These are phyloP conservation scores for Tolypocladium cylindrosporum DNA, from an alignment of 2,329 filamentous ascomycete species.

Conservation along the genomic window DNA sequence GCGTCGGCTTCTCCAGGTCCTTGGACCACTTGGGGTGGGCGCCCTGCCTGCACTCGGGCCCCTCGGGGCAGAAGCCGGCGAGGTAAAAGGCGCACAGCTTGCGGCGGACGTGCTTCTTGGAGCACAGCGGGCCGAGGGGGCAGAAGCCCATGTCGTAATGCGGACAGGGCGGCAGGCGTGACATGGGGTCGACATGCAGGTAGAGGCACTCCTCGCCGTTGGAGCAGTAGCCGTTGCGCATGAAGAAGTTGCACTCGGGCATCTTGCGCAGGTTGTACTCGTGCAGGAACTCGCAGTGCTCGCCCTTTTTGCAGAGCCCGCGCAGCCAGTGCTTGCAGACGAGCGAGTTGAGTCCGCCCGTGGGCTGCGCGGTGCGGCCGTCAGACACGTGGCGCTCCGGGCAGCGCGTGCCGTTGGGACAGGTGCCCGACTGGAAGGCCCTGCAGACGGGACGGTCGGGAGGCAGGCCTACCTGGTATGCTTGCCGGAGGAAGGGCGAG, in stretches of 20 bases:
- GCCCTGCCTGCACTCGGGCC: constrained; percentile 60
- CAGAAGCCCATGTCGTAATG: constrained; percentile 96
- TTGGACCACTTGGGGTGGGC: constrained; percentile 76
- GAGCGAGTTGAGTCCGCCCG: constrained; percentile 60
- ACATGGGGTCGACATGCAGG: constrained; percentile 77
- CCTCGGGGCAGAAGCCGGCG: constrained; percentile 90
- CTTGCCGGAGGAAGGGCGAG: constrained; percentile 71
- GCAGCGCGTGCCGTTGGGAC: constrained; percentile 74
- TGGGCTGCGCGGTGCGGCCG: constrained; percentile 21
- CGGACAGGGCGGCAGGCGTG: constrained; percentile 69
- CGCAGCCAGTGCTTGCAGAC: constrained; percentile 99
- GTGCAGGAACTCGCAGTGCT: constrained; percentile 94
- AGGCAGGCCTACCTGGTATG: constrained; percentile 76
- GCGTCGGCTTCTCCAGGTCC: constrained; percentile 65
- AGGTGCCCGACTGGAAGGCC: constrained; percentile 76
- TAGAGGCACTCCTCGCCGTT: constrained; percentile 96
- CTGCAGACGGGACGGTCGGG: constrained; percentile 74
- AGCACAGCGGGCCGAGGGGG: constrained; percentile 75
- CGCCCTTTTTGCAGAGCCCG: constrained; percentile 93
- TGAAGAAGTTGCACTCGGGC: constrained; percentile 97
- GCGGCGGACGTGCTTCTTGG: constrained; percentile 79
- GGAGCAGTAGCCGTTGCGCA: constrained; percentile 85
- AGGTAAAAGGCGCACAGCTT: constrained; percentile 77
- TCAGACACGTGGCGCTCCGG: constrained; percentile 65
- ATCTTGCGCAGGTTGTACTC: constrained; percentile 98